phyloP scores from a whole-genome alignment of 108 stramenopile genomes.

The Epithemia pelagica region DNA sequence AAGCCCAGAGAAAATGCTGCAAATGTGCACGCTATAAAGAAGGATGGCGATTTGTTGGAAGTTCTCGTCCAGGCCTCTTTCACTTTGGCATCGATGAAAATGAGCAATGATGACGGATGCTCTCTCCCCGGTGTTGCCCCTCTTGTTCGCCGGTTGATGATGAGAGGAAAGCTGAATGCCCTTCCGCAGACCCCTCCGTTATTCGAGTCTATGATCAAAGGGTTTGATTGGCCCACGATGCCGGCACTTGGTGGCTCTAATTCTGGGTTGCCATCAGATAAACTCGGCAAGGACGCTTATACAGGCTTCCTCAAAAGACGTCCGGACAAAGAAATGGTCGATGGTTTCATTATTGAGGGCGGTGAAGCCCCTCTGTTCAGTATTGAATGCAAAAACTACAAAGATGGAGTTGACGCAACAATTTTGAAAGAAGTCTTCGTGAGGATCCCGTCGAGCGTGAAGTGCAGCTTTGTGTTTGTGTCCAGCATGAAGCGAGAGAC shows the following conservation, averaged over 20 bases:
- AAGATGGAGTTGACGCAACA: conserved; percentile 4
- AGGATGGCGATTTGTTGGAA: too few relatives aligned
- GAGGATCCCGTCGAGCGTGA: conserved; percentile 4
- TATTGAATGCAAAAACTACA: conserved; percentile 2
- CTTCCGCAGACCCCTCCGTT: too few relatives aligned
- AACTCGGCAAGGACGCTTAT: conserved; percentile 1
- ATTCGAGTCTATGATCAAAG: conserved; percentile 4
- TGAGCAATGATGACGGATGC: too few relatives aligned
- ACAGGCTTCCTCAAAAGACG: conserved; percentile 2
- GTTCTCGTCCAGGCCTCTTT: too few relatives aligned
- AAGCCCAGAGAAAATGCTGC: too few relatives aligned
- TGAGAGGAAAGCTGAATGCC: too few relatives aligned
- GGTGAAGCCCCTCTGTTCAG: conserved; percentile 1
- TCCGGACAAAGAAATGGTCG: conserved; percentile 4
- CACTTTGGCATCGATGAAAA: too few relatives aligned
- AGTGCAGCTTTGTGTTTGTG: too few relatives aligned
- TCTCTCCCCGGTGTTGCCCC: too few relatives aligned
- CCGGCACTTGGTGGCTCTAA: conserved; percentile 4
- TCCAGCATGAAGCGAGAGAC: too few relatives aligned
- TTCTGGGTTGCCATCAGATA: conserved; percentile 4
- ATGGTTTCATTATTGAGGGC: conserved; percentile 4
- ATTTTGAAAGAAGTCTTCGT: conserved; percentile 2
- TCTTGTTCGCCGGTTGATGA: too few relatives aligned
- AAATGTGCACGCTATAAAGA: too few relatives aligned
- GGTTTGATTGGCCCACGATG: conserved; percentile 2